Evolutionary conservation across 2,329 filamentous ascomycete genomes (phyloP).

Genomic region (Aspergillus sp.): DNA sequence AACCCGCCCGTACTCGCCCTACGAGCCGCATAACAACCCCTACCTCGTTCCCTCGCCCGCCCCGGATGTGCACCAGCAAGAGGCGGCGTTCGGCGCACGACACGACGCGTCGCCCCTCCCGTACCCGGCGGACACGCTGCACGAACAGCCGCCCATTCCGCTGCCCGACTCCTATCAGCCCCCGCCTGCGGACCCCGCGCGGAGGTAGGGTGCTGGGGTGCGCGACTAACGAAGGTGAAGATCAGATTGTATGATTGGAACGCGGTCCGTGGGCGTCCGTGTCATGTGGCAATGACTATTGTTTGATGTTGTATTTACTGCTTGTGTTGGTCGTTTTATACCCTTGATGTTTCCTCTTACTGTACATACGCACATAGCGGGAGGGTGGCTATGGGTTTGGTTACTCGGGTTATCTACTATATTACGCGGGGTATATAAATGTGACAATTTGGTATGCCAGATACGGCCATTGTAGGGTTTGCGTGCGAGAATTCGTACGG

Average conservation of each 20-base stretch:
- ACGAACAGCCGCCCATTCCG: conserved; percentile 31
- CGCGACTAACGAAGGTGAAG: background rate
- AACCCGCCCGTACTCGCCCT: conserved; percentile 17
- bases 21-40: conserved; percentile 16
- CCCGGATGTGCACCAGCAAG: conserved; percentile 16
- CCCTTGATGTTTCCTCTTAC: background rate
- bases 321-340: background rate
- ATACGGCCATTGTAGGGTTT: too few species aligned
- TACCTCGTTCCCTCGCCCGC: conserved; percentile 16
- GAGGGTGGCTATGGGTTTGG: too few species aligned
- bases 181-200: conserved; percentile 19
- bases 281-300: background rate
- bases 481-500: too few species aligned
- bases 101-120: conserved; percentile 8
- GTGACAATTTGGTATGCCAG: background rate
- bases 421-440: background rate
- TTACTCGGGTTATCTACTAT: too few species aligned
- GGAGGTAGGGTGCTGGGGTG: background rate
- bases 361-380: too few species aligned
- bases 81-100: too few species aligned
- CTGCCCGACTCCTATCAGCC: conserved; percentile 31
- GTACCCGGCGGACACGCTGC: conserved; percentile 24
- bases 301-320: background rate
- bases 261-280: too few species aligned
- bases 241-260: too few species aligned